Evolutionary conservation across 257 asterid species (phyloP).

Genomic region (Mentha longifolia): DNA sequence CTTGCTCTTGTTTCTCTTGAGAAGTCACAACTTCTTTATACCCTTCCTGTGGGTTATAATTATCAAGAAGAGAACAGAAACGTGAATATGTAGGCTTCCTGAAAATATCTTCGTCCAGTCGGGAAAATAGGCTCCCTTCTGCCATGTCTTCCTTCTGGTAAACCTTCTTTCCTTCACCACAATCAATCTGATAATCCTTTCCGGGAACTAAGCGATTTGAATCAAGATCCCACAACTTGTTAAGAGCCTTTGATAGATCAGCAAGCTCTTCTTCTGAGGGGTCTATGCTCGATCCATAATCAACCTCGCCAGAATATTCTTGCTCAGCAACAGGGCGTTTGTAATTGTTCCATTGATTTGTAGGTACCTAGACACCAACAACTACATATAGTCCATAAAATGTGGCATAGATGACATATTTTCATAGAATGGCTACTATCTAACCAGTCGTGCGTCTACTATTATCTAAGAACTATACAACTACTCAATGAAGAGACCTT

Average conservation of each 20-base stretch:
- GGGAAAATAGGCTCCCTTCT: constrained; percentile 71
- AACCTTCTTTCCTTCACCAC: constrained; percentile 90
- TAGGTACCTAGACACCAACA: constrained; percentile 52
- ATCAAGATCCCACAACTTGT: constrained; percentile 89
- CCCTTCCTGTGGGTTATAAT: constrained; percentile 90
- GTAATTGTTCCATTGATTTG: constrained; percentile 66
- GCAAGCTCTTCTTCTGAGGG: constrained; percentile 74
- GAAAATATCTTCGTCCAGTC: constrained; percentile 73
- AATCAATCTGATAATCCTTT: constrained; percentile 77
- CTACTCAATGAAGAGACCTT: constrained; percentile 48
- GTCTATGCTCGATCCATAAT: constrained; percentile 41
- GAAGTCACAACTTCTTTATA: constrained; percentile 77
- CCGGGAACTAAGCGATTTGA: constrained; percentile 76
- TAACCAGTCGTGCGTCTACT: neutral
- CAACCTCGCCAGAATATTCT: constrained; percentile 62
- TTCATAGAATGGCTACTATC: neutral
- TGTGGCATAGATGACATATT: neutral
- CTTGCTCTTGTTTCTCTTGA: constrained; percentile 81
- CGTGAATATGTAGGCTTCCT: constrained; percentile 74
- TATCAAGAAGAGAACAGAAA: constrained; percentile 90
- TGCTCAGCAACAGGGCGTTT: constrained; percentile 74
- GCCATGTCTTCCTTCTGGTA: constrained; percentile 80
- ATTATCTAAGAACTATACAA: no score
- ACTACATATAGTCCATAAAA: constrained; percentile 25
- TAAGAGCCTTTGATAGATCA: constrained; percentile 69